Base-by-base conservation (phyloP, 805 yeast species). In the Candida suzukii region DNA sequence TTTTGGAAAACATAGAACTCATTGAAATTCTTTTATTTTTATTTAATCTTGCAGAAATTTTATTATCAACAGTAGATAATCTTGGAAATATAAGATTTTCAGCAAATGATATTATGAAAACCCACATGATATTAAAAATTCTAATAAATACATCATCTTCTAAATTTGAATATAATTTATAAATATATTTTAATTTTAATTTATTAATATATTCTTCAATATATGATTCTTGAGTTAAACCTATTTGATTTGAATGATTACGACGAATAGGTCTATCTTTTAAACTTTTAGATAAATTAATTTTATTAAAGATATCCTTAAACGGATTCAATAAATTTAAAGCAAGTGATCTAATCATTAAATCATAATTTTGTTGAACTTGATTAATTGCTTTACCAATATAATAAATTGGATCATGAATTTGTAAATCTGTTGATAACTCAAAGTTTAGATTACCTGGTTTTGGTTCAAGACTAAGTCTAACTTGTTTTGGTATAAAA, bases 11-110 rank as follows among this genome's bases (percentile, higher is more conserved):
- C 8, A 38, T 9, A 11, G 18, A 16, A n/a, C 32, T 38, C 24
- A 30, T 20, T 10, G 41, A 31, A 11, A 22, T 21, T 31, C 41
- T 38, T 11, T 38, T 38, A 13, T 11, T 16, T 32, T 35, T 38
- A 18, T 38, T 31, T 13, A 38, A 26, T 18, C 17, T 30, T 4
- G 41, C 29, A 9, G 24, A 12, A 17, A 38, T 38, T 13, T 38
- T 38, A 12, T 31, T 30, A 4, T 22, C n/a, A 17, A 31, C 36
- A 4, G 36, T 18, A 9, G 79, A 71, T 25, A 88, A 58, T 18
- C 85, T 77, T 0, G 98, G 98, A 6, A 91, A 61, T 4, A 88
- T 57, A 16, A 91, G 63, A 30, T 70, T 72, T 52, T 88, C 96
- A 1, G 91, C 83, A 20, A 79, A 70, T 2, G 67, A 61, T 8